Percentiles rank a stretch among this genome's conserved stretches.
These are phyloP conservation scores for Oldenlandia corymbosa DNA, from an alignment of 257 asterid species.

Conservation along the genomic window DNA sequence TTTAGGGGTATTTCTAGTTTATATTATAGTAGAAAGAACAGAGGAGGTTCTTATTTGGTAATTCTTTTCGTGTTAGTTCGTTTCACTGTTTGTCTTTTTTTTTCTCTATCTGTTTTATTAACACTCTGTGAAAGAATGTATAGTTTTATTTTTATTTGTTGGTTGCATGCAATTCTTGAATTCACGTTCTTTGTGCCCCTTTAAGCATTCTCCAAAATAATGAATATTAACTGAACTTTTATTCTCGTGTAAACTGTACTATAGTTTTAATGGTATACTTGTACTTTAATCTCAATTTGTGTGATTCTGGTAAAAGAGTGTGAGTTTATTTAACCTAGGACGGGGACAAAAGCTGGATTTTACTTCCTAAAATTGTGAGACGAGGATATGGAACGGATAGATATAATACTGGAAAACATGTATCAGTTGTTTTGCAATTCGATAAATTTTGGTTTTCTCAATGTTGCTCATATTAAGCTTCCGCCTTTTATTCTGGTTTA, in stretches of 20 bases:
- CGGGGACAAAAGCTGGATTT: background rate
- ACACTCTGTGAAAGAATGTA: slow-evolving; percentile 12
- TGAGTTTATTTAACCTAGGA: background rate
- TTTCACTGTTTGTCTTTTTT: too few relatives aligned
- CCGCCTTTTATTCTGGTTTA: slow-evolving; percentile 19
- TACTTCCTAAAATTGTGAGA: background rate
- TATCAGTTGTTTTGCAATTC: background rate
- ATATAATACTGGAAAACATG: background rate
- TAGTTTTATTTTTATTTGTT: too few relatives aligned
- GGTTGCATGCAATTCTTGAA: slow-evolving; percentile 12
- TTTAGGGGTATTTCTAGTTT: background rate
- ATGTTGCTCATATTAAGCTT: background rate
- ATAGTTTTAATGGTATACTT: background rate
- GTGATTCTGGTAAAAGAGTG: background rate
- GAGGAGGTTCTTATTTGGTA: background rate
- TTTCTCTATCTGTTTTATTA: too few relatives aligned
- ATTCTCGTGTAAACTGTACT: background rate
- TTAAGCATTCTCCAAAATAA: background rate
- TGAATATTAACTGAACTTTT: background rate
- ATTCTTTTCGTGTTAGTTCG: background rate
- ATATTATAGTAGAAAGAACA: background rate
- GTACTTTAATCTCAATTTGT: too few relatives aligned
- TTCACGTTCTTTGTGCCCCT: background rate
- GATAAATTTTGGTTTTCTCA: background rate
- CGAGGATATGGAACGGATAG: background rate